These are phyloP conservation scores for Tuber aestivum DNA, from an alignment of 495 filamentous ascomycete genomes.

Conservation along the genomic window DNA sequence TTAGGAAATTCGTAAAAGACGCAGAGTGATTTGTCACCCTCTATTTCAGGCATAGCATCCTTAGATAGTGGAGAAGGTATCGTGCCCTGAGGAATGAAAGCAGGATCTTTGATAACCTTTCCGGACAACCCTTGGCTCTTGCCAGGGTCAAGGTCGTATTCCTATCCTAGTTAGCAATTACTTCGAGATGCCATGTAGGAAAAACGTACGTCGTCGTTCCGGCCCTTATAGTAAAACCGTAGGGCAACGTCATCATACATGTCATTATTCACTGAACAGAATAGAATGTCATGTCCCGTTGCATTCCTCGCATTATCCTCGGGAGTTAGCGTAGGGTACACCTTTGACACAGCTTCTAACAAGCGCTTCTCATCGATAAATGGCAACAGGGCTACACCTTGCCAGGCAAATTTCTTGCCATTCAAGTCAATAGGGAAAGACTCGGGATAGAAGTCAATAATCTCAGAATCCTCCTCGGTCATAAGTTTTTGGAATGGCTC, in stretches of 20 bases:
- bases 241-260: conserved; percentile 73
- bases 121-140: conserved; percentile 73
- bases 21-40: conserved; percentile 78
- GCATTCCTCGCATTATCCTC: conserved; percentile 75
- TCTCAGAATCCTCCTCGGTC: conserved; percentile 77
- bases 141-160: conserved; percentile 64
- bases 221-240: conserved; percentile 88
- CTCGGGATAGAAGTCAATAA: conserved; percentile 95
- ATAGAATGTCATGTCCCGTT: conserved; percentile 70
- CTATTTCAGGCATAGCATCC: conserved; percentile 64
- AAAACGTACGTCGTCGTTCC: conserved; percentile 48
- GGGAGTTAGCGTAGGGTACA: conserved; percentile 68
- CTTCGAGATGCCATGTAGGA: neutral
- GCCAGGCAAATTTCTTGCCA: conserved; percentile 98
- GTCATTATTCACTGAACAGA: conserved; percentile 73
- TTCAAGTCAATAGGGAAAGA: conserved; percentile 91
- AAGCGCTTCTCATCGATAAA: conserved; percentile 93
- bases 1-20: conserved; percentile 78
- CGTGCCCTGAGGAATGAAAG: conserved; percentile 66
- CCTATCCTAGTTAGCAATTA: conserved; percentile 27
- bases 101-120: conserved; percentile 71
- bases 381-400: conserved; percentile 85
- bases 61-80: conserved; percentile 61
- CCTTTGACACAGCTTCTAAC: conserved; percentile 72
- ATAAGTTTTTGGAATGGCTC: conserved; percentile 80